These are phyloP conservation scores for Beauveria bassiana DNA, from an alignment of 2,329 filamentous ascomycete species.

Conservation along the genomic window DNA sequence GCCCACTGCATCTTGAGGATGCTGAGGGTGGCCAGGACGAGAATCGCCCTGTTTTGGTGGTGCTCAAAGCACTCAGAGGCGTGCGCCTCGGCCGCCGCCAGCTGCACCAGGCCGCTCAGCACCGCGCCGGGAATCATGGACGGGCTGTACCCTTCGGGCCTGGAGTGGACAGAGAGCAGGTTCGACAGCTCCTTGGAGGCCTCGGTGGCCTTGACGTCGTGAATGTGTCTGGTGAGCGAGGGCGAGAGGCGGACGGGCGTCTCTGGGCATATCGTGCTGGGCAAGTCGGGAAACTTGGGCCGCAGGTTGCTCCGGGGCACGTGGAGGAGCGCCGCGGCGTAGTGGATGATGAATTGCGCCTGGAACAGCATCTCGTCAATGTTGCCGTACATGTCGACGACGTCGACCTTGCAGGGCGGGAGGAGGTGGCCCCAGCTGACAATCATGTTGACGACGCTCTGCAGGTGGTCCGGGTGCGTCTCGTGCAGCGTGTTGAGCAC, in stretches of 20 bases:
- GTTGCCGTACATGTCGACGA: constrained; percentile 3
- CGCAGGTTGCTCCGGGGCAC: constrained; percentile 1
- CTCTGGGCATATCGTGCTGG: background rate
- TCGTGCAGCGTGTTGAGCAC: constrained; percentile 4
- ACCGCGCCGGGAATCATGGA: background rate
- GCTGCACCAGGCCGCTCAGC: background rate
- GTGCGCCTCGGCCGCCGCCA: background rate
- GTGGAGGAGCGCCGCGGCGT: background rate
- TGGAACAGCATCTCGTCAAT: constrained; percentile 6
- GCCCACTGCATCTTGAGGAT: background rate
- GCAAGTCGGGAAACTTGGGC: background rate
- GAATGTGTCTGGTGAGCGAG: background rate
- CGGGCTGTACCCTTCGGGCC: background rate
- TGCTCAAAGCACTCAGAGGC: constrained; percentile 1
- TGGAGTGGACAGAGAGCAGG: background rate
- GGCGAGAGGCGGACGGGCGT: background rate
- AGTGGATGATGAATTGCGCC: background rate
- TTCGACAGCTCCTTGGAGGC: background rate
- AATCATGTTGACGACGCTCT: background rate
- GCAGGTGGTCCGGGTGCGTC: constrained; percentile 1
- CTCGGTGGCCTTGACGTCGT: background rate
- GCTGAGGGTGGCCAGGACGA: background rate
- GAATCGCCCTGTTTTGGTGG: background rate
- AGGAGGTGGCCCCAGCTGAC: constrained; percentile 4
- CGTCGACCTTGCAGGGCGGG: background rate